Evolutionary conservation across 495 filamentous ascomycete genomes (phyloP).

Genomic region (Daldinia loculata): DNA sequence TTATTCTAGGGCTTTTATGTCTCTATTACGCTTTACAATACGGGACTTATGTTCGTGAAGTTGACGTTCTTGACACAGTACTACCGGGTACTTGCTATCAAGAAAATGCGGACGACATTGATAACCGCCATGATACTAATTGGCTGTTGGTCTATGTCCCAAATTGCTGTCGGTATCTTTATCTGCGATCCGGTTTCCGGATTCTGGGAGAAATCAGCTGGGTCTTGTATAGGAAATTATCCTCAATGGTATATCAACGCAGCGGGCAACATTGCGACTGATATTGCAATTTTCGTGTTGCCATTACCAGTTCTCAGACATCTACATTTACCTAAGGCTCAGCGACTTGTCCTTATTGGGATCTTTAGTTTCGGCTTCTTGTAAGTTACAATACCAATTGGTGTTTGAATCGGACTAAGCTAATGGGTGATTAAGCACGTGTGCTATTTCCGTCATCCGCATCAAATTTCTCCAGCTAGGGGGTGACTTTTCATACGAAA

Average conservation of each 20-base stretch:
- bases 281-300: conserved; percentile 49
- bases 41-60: conserved; percentile 53
- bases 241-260: conserved; percentile 54
- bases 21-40: conserved; percentile 56
- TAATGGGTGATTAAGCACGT: conserved; percentile 48
- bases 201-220: conserved; percentile 47
- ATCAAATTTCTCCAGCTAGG: conserved; percentile 60
- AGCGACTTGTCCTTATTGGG: conserved; percentile 47
- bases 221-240: conserved; percentile 45
- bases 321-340: conserved; percentile 50
- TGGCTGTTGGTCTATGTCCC: conserved; percentile 51
- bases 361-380: conserved; percentile 55
- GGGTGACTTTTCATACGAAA: conserved; percentile 63
- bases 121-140: conserved; percentile 46
- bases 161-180: conserved; percentile 52
- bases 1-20: conserved; percentile 50
- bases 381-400: conserved; percentile 29
- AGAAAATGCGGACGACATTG: conserved; percentile 44
- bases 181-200: conserved; percentile 46
- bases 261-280: conserved; percentile 52
- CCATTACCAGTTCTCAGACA: conserved; percentile 47
- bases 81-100: conserved; percentile 50
- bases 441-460: conserved; percentile 66
- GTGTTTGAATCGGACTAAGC: background rate
- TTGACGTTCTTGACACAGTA: conserved; percentile 55